Percentiles rank a stretch among this genome's conserved stretches.
Evolutionary conservation across 805 yeast species (phyloP).

Genomic region (Lipomyces chichibuensis): DNA sequence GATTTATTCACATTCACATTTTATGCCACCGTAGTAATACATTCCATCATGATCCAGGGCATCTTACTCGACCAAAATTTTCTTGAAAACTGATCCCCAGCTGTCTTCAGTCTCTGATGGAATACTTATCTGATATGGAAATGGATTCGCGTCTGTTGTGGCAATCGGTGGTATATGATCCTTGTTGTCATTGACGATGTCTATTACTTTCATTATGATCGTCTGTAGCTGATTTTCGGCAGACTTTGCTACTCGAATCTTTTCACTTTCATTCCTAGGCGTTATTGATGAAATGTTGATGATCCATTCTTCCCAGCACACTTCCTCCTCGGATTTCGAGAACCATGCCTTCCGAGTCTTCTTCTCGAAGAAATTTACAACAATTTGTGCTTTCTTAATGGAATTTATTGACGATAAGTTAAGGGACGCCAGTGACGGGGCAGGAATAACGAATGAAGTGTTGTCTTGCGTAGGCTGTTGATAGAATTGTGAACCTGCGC

Average conservation of each 20-base stretch:
- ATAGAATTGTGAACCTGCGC: not conserved
- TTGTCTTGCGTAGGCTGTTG: not conserved
- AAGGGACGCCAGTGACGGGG: constrained; percentile 30
- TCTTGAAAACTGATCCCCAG: constrained; percentile 46
- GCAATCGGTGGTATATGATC: constrained; percentile 76
- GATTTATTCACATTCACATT: not conserved
- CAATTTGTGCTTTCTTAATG: constrained; percentile 16
- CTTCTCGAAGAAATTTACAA: constrained; percentile 40
- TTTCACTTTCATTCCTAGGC: constrained; percentile 33
- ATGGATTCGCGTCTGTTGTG: constrained; percentile 66
- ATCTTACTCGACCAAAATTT: constrained; percentile 37
- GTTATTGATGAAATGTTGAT: constrained; percentile 55
- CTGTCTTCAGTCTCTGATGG: constrained; percentile 38
- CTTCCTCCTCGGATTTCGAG: constrained; percentile 52
- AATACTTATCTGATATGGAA: constrained; percentile 55
- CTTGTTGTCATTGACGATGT: constrained; percentile 58
- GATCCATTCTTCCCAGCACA: constrained; percentile 74
- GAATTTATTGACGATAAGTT: constrained; percentile 16
- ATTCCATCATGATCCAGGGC: not conserved
- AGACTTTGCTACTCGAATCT: constrained; percentile 12
- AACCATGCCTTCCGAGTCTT: constrained; percentile 57
- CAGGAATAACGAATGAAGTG: constrained; percentile 12
- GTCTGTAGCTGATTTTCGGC: constrained; percentile 46
- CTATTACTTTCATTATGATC: constrained; percentile 53
- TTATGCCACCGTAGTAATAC: not conserved